Evolutionary conservation across 2,329 filamentous ascomycete species (phyloP), one percentile per base, ranked within the genome.

Genomic region (Epichloe festucae): DNA sequence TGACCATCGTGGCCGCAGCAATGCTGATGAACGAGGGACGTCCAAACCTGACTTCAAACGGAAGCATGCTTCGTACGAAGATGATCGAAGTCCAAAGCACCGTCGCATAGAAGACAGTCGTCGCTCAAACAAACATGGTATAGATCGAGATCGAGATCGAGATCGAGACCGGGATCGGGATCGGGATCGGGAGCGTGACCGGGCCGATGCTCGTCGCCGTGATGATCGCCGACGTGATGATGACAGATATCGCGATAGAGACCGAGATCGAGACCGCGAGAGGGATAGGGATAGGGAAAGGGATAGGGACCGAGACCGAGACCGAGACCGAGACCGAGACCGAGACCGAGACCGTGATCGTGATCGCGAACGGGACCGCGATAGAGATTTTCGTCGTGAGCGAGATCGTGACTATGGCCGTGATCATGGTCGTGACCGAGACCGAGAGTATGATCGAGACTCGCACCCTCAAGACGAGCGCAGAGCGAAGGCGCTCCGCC

Each of bases 31-130:
- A 17, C 70, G 73, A 39, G 70, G 70, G 34, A 72, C 73, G 4
- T 73, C 74, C 1, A 68, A 76, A 23, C 72, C 74, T 1, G 79
- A 82, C 39, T 67, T 72, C 49, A 84, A 84, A 67, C 74, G 81
- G 48, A 84, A 83, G 62, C 77, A 82, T 54, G 76, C 73, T 6
- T 67, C 67, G n/a, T 65, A 70, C 36, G 70, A 73, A n/a, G 70
- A 71, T 45, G 66, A 62, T 19, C 68, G 68, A 35, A 69, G 66
- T 39, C 65, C 68, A n/a, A 73, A 73, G 59, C 65, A 70, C 48
- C 68, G 70, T 11, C 67, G 71, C 17, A 52, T 61, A 4, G 70
- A 73, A 17, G 70, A 73, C 11, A 57, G 59, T 17, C 68, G 70
- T 15, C 69, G 69, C 15, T 56, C 61, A 11, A 66, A 64, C 55